Base-by-base conservation (phyloP, 805 yeast genomes). In the Yarrowia porcina region DNA sequence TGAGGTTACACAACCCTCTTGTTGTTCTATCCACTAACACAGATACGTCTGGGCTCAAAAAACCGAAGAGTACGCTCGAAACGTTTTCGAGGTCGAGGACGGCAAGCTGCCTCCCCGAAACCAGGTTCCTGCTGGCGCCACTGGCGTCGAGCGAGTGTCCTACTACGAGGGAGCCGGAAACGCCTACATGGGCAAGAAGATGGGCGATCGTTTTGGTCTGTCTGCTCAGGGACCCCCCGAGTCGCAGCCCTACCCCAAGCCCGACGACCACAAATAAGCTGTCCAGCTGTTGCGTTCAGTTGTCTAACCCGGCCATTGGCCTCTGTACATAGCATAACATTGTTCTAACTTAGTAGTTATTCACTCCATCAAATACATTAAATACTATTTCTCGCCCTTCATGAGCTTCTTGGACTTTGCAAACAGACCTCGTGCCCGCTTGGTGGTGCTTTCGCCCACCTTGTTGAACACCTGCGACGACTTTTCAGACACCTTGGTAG, bases 101-200 rank as follows among this genome's bases (percentile, higher is more conserved):
- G 65, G 66, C 27, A 64, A 65, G 15, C 32, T 47, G 12, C 67
- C 68, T 27, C 75, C 77, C 18, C 76, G 47, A 41, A 56, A 56
- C 49, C 61, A 56, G 49, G 61, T 56, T 12, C 47, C 61, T 6
- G 32, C 23, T 15, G 61, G 61, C 3, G 20, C 61, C 12, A 56
- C 61, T 5, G 61, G 61, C 10, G 61, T 66, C 12, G 64, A 69
- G 65, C 67, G 77, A 41, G 72, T 70, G 64, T 70, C 74, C 38
- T 68, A 68, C 61, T 74, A 72, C 65, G 73, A 74, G 56, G 77
- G 77, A 4, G 77, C 75, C 1, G 77, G 77, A 4, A 70, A 69
- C 66, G 69, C 76, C 6, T 70, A 67, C 52, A 49, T 74, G 62
- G 76, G 68, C 38, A 56, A 56, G 49, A 56, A 41, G 30, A 56